Evolutionary conservation across 495 filamentous ascomycete species (phyloP).

Genomic region (Neurospora africana): DNA sequence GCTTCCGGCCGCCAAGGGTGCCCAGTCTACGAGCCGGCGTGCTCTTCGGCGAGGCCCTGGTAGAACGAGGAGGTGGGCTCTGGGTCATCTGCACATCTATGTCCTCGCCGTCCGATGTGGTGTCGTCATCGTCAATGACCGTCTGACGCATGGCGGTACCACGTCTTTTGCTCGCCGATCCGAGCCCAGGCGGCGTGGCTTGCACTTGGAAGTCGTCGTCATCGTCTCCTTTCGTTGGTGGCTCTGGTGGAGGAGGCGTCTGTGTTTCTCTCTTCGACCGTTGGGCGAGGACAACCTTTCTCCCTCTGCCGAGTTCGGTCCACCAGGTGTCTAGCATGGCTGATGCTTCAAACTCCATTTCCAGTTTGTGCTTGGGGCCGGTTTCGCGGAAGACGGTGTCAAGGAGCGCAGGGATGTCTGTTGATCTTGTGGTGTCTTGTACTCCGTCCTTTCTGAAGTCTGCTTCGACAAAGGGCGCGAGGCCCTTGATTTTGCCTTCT

Average conservation of each 20-base stretch:
- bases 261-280: slow-evolving; percentile 12
- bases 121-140: slow-evolving; percentile 22
- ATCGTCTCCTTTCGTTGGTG: slow-evolving; percentile 4
- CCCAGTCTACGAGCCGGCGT: slow-evolving; percentile 12
- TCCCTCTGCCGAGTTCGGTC: slow-evolving; percentile 30
- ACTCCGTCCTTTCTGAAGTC: slow-evolving; percentile 33
- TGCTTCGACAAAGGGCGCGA: slow-evolving; percentile 40
- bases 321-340: slow-evolving; percentile 37
- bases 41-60: neutral
- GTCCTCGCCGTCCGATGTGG: slow-evolving; percentile 25
- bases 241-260: slow-evolving; percentile 2
- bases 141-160: neutral
- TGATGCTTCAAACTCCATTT: slow-evolving; percentile 21
- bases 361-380: slow-evolving; percentile 16
- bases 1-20: slow-evolving; percentile 17
- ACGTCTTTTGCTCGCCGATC: slow-evolving; percentile 8
- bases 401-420: slow-evolving; percentile 26
- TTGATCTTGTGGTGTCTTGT: slow-evolving; percentile 16
- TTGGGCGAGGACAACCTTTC: slow-evolving; percentile 11
- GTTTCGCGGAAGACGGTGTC: slow-evolving; percentile 23
- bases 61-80: neutral
- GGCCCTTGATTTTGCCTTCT: slow-evolving; percentile 43
- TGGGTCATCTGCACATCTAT: slow-evolving; percentile 8
- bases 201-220: slow-evolving; percentile 45
- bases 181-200: slow-evolving; percentile 30